phyloP scores from a whole-genome alignment of 306 rosid species.

The Crotalaria pallida region DNA sequence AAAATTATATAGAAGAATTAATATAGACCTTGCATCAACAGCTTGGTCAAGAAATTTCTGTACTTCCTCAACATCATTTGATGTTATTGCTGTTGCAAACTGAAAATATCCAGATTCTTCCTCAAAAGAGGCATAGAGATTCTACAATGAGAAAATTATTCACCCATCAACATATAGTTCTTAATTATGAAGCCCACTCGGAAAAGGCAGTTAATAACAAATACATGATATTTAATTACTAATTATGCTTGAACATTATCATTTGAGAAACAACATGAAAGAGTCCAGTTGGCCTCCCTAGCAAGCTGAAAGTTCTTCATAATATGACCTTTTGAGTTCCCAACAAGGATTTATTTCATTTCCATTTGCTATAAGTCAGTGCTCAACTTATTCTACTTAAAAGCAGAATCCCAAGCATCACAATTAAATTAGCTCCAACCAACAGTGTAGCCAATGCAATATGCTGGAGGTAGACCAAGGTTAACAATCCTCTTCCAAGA shows the following conservation, averaged over 20 bases:
- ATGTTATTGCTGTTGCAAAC: conserved; percentile 83
- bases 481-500: background rate
- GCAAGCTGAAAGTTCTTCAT: background rate
- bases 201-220: background rate
- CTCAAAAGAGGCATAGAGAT: conserved; percentile 69
- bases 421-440: background rate
- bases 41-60: conserved; percentile 79
- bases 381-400: background rate
- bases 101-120: conserved; percentile 77
- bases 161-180: conserved; percentile 7
- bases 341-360: background rate
- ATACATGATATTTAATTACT: background rate
- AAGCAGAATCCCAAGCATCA: background rate
- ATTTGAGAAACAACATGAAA: background rate
- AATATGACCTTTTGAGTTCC: background rate
- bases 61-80: conserved; percentile 89
- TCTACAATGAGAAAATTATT: conserved; percentile 43
- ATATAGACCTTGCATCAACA: conserved; percentile 58
- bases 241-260: background rate
- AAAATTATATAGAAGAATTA: conserved; percentile 18
- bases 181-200: background rate
- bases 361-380: background rate
- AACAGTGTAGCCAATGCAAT: background rate
- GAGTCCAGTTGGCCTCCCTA: background rate
- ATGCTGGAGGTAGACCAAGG: background rate